A percentile compares a stretch with the other conserved stretches of the same genome.
Conservation (phyloP, 371 early-diverging fungal species). For the Mortierella sp. region DNA sequence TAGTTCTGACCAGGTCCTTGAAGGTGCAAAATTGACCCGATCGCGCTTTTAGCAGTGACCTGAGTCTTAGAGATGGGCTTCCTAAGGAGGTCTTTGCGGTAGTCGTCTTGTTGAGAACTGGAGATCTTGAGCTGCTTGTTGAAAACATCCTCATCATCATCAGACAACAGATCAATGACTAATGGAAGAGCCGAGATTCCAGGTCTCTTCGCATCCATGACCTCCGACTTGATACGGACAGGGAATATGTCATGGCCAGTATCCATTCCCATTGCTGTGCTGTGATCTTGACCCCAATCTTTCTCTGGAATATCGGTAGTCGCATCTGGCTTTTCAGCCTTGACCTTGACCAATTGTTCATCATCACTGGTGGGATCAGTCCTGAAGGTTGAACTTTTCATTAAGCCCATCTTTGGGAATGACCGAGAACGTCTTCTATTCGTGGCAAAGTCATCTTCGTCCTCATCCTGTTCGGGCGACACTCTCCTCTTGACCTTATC, state of each 20-base stretch:
- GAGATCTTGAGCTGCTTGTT: background rate
- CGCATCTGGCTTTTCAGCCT: background rate
- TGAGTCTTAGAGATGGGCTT: slow-evolving; percentile 14
- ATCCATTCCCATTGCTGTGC: background rate
- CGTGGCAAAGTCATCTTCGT: slow-evolving; percentile 8
- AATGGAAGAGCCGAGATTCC: slow-evolving; percentile 8
- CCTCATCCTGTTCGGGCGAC: slow-evolving; percentile 13
- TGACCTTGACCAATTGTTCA: background rate
- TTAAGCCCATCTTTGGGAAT: too few species aligned
- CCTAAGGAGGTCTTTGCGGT: background rate
- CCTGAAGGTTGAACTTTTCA: too few species aligned
- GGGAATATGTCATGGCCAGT: background rate
- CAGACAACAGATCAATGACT: slow-evolving; percentile 36
- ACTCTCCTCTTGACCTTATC: slow-evolving; percentile 18
- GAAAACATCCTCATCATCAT: slow-evolving; percentile 17
- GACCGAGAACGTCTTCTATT: slow-evolving; percentile 31
- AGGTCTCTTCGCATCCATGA: background rate
- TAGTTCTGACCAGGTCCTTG: slow-evolving; percentile 3
- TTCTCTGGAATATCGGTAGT: background rate
- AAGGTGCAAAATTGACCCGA: background rate
- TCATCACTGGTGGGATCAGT: too few species aligned
- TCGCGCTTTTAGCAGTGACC: background rate
- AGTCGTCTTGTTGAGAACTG: background rate
- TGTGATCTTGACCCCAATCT: too few species aligned
- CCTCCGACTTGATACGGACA: slow-evolving; percentile 9